Conservation (phyloP, 2,329 filamentous ascomycete genomes). For the Monosporascus sp. region DNA sequence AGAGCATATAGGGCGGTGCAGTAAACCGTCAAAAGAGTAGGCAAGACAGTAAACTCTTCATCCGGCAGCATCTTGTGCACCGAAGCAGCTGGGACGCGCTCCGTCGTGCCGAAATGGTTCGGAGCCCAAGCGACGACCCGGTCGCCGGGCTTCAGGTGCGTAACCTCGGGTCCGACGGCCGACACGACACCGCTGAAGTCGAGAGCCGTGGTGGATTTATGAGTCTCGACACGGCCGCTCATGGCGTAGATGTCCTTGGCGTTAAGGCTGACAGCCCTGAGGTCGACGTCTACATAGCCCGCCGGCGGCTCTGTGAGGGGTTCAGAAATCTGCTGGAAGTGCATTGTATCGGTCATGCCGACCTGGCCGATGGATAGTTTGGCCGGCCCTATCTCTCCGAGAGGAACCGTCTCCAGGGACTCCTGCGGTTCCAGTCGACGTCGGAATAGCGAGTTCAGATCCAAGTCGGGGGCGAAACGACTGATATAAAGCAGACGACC, state of each 20-base stretch:
- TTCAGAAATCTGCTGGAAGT: conserved; percentile 14
- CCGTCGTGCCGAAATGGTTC: conserved; percentile 9
- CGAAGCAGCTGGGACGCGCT: conserved; percentile 19
- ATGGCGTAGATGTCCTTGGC: conserved; percentile 23
- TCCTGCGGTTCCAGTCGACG: conserved; percentile 1
- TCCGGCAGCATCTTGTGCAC: conserved; percentile 12
- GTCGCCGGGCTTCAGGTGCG: conserved; percentile 7
- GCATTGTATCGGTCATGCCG: conserved; percentile 12
- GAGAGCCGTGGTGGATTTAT: conserved; percentile 5
- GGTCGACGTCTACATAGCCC: conserved; percentile 5
- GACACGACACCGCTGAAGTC: conserved; percentile 24
- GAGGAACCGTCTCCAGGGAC: not conserved
- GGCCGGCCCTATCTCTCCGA: conserved; percentile 2
- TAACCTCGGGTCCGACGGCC: conserved; percentile 11
- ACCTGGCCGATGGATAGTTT: conserved; percentile 6
- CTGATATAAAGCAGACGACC: conserved; percentile 14
- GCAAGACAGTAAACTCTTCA: conserved; percentile 13
- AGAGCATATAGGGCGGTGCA: conserved; percentile 26
- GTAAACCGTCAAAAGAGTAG: conserved; percentile 17
- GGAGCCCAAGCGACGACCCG: conserved; percentile 8
- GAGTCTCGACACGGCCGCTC: conserved; percentile 23
- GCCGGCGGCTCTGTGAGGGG: not conserved
- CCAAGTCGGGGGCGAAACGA: conserved; percentile 14
- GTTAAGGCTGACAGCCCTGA: conserved; percentile 15
- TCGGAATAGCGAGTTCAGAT: conserved; percentile 16